Evolutionary conservation across 768 basidiomycete genomes (phyloP).

Genomic region (Tremella mesenterica): DNA sequence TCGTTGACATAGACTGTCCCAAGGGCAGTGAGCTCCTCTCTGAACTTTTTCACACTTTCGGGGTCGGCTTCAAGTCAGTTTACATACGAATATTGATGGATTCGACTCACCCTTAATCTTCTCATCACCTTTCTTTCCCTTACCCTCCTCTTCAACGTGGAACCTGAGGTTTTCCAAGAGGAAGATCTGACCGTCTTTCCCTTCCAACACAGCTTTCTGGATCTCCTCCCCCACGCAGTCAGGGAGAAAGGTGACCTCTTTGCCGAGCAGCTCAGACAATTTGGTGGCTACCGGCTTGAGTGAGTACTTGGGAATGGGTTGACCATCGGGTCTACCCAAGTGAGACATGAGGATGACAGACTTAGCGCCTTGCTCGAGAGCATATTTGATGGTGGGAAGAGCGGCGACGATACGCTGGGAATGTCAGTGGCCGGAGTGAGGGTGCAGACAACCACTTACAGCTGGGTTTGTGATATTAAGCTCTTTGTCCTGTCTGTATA

Average conservation of each 20-base stretch:
- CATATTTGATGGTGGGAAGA: slow-evolving; percentile 88
- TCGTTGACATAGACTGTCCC: slow-evolving; percentile 98
- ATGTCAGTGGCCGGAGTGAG: neutral
- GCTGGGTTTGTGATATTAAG: slow-evolving; percentile 93
- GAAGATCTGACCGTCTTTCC: slow-evolving; percentile 56
- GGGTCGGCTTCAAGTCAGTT: slow-evolving; percentile 52
- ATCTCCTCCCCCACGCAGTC: slow-evolving; percentile 82
- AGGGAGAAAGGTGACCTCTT: slow-evolving; percentile 66
- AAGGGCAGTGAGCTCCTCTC: slow-evolving; percentile 75
- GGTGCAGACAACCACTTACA: slow-evolving; percentile 50
- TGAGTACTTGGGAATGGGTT: slow-evolving; percentile 77
- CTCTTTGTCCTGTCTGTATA: slow-evolving; percentile 56
- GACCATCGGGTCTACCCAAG: slow-evolving; percentile 92
- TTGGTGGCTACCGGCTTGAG: slow-evolving; percentile 74
- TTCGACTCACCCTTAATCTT: slow-evolving; percentile 66
- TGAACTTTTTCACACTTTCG: slow-evolving; percentile 68
- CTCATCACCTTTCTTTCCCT: slow-evolving; percentile 76
- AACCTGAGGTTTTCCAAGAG: slow-evolving; percentile 96
- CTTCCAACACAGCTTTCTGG: slow-evolving; percentile 64
- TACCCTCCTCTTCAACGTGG: slow-evolving; percentile 98
- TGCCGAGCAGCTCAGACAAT: slow-evolving; percentile 63
- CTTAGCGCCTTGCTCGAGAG: slow-evolving; percentile 70
- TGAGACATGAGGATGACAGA: slow-evolving; percentile 93
- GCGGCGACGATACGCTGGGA: slow-evolving; percentile 89
- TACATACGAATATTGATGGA: neutral